Evolutionary conservation across 225 moss, liverwort and hornwort species (phyloP), one percentile per base, ranked within the genome.

Genomic region (Bryoerythrophyllum caledonicum): DNA sequence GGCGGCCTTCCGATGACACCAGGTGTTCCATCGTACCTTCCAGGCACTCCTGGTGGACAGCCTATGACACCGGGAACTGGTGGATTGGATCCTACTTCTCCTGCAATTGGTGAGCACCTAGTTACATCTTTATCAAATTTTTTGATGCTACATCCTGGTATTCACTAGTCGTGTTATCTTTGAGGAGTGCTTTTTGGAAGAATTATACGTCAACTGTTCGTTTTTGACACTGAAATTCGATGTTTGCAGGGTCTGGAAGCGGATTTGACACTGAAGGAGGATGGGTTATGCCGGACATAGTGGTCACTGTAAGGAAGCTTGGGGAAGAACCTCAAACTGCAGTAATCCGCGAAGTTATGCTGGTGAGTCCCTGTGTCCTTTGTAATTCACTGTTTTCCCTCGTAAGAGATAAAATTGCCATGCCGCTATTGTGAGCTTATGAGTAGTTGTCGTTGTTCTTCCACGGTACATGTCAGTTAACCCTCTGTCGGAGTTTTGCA

Each of bases 1-100:
- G 96, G 96, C 70, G 96, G 92, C 41, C 93, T 89, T 60, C 96
- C 96, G 13, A 94, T 96, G 96, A 96, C 94, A 32, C 96, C 96
- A 12, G 92, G 96, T 26, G 88, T 92, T 73, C 88, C 96, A 57
- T 85, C 86, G 59, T 96, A 92, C 75, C 86, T 92, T 72, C 92
- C 93, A 13, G 91, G 94, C 30, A 94, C 94, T 58, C 94, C 96
- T 60, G 94, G 94, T 74, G 96, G 96, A 34, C 96, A 94, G 67
- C 96, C 94, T 16, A 92, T 94, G 96, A 96, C 92, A 34, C 94
- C 94, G 41, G 96, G 96, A 67, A 91, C 88, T 77, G 92, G 96
- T 59, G 86, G 84, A 67, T 82, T 96, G 61, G 96, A 96, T 84
- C 92, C 96, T 27, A 90, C 96, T 37, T 96, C 96, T 53, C 96